A percentile compares a stretch with the other conserved stretches of the same genome.
Conservation (phyloP, 2,329 filamentous ascomycete species). For the Cytospora mali region DNA sequence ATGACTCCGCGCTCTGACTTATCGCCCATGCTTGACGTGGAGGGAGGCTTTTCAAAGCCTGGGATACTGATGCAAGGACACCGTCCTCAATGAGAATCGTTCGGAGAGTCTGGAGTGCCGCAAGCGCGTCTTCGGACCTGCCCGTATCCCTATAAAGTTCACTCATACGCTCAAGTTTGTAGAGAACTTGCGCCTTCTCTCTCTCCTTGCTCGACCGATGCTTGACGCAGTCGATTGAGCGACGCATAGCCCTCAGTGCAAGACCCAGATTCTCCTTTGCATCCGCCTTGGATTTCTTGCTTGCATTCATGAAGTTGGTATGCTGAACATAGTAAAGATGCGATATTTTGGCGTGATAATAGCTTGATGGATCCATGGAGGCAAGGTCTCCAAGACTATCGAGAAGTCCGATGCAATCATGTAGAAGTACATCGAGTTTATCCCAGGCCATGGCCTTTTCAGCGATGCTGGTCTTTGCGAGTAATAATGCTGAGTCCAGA, state of each 20-base stretch:
- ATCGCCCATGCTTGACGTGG: conserved; percentile 57
- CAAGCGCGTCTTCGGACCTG: conserved; percentile 58
- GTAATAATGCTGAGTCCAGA: conserved; percentile 62
- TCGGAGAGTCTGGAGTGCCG: conserved; percentile 63
- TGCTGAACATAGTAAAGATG: conserved; percentile 71
- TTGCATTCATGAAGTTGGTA: conserved; percentile 38
- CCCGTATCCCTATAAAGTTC: conserved; percentile 59
- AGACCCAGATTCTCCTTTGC: conserved; percentile 33
- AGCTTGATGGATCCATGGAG: conserved; percentile 38
- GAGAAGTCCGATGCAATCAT: conserved; percentile 58
- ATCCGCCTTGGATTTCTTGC: conserved; percentile 28
- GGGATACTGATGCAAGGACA: conserved; percentile 56
- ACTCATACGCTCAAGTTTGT: conserved; percentile 69
- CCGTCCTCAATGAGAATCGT: conserved; percentile 62
- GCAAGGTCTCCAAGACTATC: conserved; percentile 52
- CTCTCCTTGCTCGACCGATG: conserved; percentile 56
- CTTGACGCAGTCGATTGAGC: conserved; percentile 65
- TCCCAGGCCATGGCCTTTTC: conserved; percentile 55
- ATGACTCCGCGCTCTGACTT: conserved; percentile 50
- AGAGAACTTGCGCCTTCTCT: conserved; percentile 60
- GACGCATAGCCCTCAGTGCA: conserved; percentile 59
- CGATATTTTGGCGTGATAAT: conserved; percentile 67
- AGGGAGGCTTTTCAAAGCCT: conserved; percentile 51
- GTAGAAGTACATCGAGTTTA: conserved; percentile 57
- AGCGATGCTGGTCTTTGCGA: conserved; percentile 56